These are phyloP conservation scores for Bocquillonia castaneifolia DNA, from an alignment of 441 rosid species.

Conservation along the genomic window DNA sequence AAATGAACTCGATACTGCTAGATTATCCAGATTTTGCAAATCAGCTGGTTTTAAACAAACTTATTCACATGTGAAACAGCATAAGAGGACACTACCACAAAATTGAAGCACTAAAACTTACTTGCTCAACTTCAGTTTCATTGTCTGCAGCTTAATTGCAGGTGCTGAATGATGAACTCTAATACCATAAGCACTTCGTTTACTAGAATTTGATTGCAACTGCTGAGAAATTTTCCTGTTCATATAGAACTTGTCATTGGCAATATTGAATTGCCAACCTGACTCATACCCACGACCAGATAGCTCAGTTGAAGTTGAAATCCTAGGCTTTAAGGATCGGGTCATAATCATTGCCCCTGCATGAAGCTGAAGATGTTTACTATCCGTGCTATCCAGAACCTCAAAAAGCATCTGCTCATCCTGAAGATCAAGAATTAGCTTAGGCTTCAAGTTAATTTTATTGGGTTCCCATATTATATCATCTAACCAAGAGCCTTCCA, in stretches of 20 bases:
- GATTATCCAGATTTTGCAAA: not conserved
- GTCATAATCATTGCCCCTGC: constrained; percentile 93
- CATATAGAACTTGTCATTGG: constrained; percentile 89
- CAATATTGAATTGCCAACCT: constrained; percentile 89
- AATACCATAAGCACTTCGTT: constrained; percentile 64
- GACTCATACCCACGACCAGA: constrained; percentile 42
- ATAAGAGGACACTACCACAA: not conserved
- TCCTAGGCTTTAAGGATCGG: constrained; percentile 47
- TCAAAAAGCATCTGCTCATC: constrained; percentile 98
- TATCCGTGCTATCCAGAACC: constrained; percentile 64
- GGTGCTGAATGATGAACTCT: constrained; percentile 94
- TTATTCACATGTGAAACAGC: not conserved
- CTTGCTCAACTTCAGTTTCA: constrained; percentile 96
- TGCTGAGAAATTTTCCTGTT: constrained; percentile 88
- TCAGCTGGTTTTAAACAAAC: not conserved
- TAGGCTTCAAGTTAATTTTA: constrained; percentile 46
- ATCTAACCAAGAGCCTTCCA: constrained; percentile 84
- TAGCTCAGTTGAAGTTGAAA: constrained; percentile 44
- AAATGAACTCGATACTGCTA: not conserved
- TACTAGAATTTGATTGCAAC: constrained; percentile 69
- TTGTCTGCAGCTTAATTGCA: constrained; percentile 92
- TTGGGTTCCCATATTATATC: constrained; percentile 78
- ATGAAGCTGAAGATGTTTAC: constrained; percentile 67
- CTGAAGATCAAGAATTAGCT: constrained; percentile 88
- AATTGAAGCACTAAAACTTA: constrained; percentile 35